Percentiles rank a stretch among this genome's conserved stretches.
Evolutionary conservation across 1,139 yeast genomes (phyloP).

Genomic region (Protomyces inouyei): DNA sequence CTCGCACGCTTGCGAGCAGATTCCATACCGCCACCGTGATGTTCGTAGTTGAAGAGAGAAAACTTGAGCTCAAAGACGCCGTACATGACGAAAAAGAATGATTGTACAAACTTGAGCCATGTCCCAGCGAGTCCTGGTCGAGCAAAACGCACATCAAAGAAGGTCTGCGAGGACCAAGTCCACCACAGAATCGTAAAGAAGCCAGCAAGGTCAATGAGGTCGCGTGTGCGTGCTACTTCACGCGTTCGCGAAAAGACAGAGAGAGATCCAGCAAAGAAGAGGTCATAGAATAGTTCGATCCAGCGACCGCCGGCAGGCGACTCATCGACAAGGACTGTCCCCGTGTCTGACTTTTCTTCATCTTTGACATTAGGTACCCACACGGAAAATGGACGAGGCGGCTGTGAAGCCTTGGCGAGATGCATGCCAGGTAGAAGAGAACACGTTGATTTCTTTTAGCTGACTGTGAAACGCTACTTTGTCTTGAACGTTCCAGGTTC

Average conservation of each 20-base stretch:
- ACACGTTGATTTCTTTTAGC: background rate
- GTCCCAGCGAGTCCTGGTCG: conserved; percentile 4
- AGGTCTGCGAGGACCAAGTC: conserved; percentile 25
- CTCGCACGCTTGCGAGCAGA: conserved; percentile 1
- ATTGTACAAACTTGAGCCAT: conserved; percentile 8
- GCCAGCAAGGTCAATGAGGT: conserved; percentile 17
- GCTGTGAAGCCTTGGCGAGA: background rate
- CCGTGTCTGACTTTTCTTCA: background rate
- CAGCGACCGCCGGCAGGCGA: conserved; percentile 12
- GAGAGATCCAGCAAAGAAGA: conserved; percentile 21
- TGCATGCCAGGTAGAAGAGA: background rate
- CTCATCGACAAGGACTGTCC: background rate
- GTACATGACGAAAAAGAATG: conserved; percentile 4
- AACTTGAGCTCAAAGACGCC: conserved; percentile 21
- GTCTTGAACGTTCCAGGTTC: background rate
- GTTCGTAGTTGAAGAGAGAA: background rate
- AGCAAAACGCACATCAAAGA: conserved; percentile 16
- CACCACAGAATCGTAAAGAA: conserved; percentile 25
- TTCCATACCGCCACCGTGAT: background rate
- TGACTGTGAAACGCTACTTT: background rate
- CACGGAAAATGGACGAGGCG: background rate
- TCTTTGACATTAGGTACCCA: background rate
- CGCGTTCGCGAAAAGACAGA: conserved; percentile 15
- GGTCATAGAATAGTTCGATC: conserved; percentile 25
- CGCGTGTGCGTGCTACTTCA: conserved; percentile 5